Base-by-base conservation (phyloP, 1,284 basidiomycete species). In the Wallemia mellicola region DNA sequence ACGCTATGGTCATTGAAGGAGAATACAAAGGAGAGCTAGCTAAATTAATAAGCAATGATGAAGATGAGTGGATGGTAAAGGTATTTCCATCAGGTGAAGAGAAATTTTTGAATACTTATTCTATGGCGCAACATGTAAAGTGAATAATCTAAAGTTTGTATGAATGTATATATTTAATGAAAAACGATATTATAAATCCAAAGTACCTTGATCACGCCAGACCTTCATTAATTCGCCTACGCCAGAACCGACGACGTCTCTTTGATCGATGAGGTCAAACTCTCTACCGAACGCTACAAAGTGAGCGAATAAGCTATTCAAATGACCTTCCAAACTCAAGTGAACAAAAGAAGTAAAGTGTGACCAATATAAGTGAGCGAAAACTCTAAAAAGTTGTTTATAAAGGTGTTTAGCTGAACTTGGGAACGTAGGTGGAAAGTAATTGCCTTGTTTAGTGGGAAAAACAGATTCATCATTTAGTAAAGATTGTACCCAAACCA, bases 251-350 rank as follows among this genome's bases (percentile, higher is more conserved):
- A 82, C 82, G 67, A 92, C 79, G 64, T 91, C 88, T 59, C 69
- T 68, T 30, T 70, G 68, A 60, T 74, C 72, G 62, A 96, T 73
- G 32, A 98, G 72, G 67, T 94, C 84, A 68, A 95, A 98, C 65
- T 78, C 76, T 59, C 73, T 72, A 14, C 77, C 77, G 66, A 96
- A 96, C 0, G 89, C 86, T 57, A 96, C 74, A 73, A 92, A 95
- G 71, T 96, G 91, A 0, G 91, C 91, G 67, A 96, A 96, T 30
- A 96, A 78, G n/a, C 84, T 87, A 71, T 96, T 96, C 73, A 95
- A 89, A 71, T 96, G 91, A 0, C 89, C 89, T 68, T 96, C 92
- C 57, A 86, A 82, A 60, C 86, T 86, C 24, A 98, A 78, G 69
- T 98, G 91, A 64, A 95, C 80, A 65, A 84, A 80, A 38, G 86